Evolutionary conservation across 2,329 filamentous ascomycete species (phyloP).

Genomic region (Colletotrichum trifolii): DNA sequence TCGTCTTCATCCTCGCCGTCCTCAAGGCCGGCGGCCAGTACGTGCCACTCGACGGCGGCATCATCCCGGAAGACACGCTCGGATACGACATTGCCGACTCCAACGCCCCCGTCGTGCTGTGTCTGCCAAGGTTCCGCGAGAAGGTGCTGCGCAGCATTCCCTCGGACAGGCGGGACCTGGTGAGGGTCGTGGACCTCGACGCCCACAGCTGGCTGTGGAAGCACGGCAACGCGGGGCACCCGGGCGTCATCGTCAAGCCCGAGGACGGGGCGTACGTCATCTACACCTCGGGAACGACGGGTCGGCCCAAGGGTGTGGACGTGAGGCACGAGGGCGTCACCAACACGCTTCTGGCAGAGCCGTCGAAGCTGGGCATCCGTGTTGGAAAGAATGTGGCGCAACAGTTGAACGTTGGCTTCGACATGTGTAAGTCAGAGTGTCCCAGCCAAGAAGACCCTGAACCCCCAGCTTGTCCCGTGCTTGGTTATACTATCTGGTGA

Average conservation of each 20-base stretch:
- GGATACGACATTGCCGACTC: conserved; percentile 61
- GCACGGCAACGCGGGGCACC: conserved; percentile 33
- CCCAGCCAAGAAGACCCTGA: neutral
- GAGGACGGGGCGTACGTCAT: conserved; percentile 59
- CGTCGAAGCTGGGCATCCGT: conserved; percentile 56
- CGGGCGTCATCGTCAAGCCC: conserved; percentile 44
- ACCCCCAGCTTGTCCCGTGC: too few species aligned
- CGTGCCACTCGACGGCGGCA: conserved; percentile 67
- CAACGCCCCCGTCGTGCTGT: conserved; percentile 57
- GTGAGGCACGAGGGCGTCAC: conserved; percentile 56
- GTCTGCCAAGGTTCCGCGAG: conserved; percentile 46
- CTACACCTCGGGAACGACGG: conserved; percentile 69
- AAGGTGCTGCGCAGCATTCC: conserved; percentile 33
- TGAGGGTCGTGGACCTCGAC: conserved; percentile 34
- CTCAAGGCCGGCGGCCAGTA: conserved; percentile 69
- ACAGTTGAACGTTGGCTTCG: conserved; percentile 68
- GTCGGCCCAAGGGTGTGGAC: conserved; percentile 68
- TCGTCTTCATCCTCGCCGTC: conserved; percentile 66
- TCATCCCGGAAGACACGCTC: conserved; percentile 60
- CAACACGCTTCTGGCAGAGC: conserved; percentile 24
- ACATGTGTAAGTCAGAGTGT: conserved; percentile 63
- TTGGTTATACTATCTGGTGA: neutral
- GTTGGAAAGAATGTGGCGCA: conserved; percentile 64
- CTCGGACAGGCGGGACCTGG: conserved; percentile 6
- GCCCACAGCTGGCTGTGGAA: conserved; percentile 32